Conservation (phyloP, 1,284 basidiomycete genomes). For the Tylopilus orsonianus region DNA sequence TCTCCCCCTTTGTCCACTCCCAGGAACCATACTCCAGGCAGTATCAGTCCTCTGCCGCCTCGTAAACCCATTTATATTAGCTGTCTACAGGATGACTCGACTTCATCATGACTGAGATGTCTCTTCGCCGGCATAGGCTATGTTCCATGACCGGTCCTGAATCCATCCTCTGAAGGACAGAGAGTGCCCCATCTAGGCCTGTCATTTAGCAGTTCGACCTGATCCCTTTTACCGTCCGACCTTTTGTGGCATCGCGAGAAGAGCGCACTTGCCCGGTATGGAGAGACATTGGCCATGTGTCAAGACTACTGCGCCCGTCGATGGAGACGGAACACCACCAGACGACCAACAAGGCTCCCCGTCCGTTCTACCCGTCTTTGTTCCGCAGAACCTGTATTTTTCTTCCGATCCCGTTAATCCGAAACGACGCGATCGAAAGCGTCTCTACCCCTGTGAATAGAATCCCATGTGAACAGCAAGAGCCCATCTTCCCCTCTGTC, state of each 20-base stretch:
- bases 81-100: background rate
- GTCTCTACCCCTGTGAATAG: conserved; percentile 25
- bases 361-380: background rate
- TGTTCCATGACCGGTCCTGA: background rate
- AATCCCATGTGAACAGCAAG: conserved; percentile 10
- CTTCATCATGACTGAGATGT: background rate
- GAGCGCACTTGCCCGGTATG: conserved; percentile 36
- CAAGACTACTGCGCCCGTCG: conserved; percentile 30
- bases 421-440: conserved; percentile 25
- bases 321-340: conserved; percentile 8
- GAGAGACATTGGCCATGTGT: conserved; percentile 37
- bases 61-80: background rate
- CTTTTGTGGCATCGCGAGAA: conserved; percentile 32
- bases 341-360: background rate
- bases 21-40: no score
- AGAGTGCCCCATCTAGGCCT: no score
- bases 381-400: background rate
- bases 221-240: conserved; percentile 28
- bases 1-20: background rate
- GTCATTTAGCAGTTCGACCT: conserved; percentile 28
- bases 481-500: conserved; percentile 40
- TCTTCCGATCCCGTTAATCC: background rate
- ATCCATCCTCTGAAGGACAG: no score
- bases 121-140: conserved; percentile 10
- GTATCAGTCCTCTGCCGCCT: no score